Evolutionary conservation across 495 filamentous ascomycete genomes (phyloP).

Genomic region (Geoglossum glabrum): DNA sequence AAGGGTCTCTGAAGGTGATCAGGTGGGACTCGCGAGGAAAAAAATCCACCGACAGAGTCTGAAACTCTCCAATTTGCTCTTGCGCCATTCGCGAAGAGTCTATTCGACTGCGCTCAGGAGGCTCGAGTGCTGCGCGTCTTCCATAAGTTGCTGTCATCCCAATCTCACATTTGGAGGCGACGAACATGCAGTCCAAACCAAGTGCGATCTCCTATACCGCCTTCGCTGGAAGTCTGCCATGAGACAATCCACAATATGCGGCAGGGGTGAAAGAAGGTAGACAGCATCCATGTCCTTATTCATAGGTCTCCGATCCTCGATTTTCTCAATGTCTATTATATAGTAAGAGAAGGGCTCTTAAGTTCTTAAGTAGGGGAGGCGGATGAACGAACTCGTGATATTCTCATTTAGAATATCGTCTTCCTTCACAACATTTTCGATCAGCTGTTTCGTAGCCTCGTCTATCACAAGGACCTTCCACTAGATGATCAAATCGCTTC

Average conservation of each 20-base stretch:
- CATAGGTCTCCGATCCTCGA: conserved; percentile 59
- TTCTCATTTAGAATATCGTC: conserved; percentile 92
- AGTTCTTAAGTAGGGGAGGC: not conserved
- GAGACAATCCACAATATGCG: conserved; percentile 79
- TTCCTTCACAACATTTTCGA: conserved; percentile 75
- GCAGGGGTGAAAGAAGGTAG: conserved; percentile 67
- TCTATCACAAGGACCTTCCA: conserved; percentile 94
- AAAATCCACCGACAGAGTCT: conserved; percentile 65
- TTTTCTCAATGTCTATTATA: conserved; percentile 64
- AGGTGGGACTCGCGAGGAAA: conserved; percentile 82
- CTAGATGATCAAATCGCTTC: conserved; percentile 23
- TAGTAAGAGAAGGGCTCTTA: conserved; percentile 15
- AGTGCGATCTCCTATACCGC: conserved; percentile 49
- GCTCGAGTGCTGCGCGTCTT: conserved; percentile 27
- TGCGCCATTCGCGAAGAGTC: conserved; percentile 40
- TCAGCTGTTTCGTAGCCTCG: conserved; percentile 51
- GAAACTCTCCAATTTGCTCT: conserved; percentile 50
- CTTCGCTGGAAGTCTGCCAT: conserved; percentile 74
- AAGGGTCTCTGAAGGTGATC: conserved; percentile 79
- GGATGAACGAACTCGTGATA: conserved; percentile 52
- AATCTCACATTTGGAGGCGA: conserved; percentile 5
- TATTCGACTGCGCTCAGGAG: conserved; percentile 30
- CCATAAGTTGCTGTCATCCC: not conserved
- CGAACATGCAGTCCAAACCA: conserved; percentile 75
- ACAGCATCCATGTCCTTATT: conserved; percentile 85